Evolutionary conservation across 2,329 filamentous ascomycete genomes (phyloP), one percentile per base, ranked within the genome.

Genomic region (Thelonectria discophora): DNA sequence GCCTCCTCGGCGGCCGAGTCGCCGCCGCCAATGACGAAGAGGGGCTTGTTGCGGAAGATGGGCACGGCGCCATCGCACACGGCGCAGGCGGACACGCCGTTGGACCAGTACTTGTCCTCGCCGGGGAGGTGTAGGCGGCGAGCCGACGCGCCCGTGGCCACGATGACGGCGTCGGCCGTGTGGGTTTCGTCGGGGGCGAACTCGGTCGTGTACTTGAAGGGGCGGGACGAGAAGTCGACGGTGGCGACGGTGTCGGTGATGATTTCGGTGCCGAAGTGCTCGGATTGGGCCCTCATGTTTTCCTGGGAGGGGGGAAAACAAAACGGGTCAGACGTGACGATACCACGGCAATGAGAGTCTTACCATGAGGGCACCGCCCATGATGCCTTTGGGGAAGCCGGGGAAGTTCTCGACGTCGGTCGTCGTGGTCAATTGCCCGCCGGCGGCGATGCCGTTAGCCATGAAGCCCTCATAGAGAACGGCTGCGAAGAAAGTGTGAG

Each of bases 351-450:
- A 24, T 4, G 21, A 24, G 21, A 24, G 21, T 37, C 82, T 57
- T 68, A 88, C 86, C 95, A 99, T 99, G 69, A 99, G 83, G 74
- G 93, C 90, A 58, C 86, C 80, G 69, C 95, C 95, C 80, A 93
- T 91, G 77, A 99, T 93, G 66, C 90, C 91, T 72, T 92, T 87
- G 73, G 92, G 91, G 82, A 98, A 99, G 49, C 95, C 95, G 24
- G 95, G 95, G 80, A 90, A 99, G 86, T 99, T 99, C 84, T 99
- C 95, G 62, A 99, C 89, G 70, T 99, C 96, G 73, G 97, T 98
- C 57, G 95, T 99, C 24, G 96, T 99, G 57, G 96, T 99, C 70
- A 99, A 86, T 84, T 99, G 95, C 60, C 95, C 95, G 70, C 95
- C 95, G 46, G 95, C 93, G 7, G 95, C 95, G 73, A 96, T 97